A percentile compares a stretch with the other conserved stretches of the same genome.
These are phyloP conservation scores for Penicillium thymicola DNA, from an alignment of 2,329 filamentous ascomycete genomes.

Conservation along the genomic window DNA sequence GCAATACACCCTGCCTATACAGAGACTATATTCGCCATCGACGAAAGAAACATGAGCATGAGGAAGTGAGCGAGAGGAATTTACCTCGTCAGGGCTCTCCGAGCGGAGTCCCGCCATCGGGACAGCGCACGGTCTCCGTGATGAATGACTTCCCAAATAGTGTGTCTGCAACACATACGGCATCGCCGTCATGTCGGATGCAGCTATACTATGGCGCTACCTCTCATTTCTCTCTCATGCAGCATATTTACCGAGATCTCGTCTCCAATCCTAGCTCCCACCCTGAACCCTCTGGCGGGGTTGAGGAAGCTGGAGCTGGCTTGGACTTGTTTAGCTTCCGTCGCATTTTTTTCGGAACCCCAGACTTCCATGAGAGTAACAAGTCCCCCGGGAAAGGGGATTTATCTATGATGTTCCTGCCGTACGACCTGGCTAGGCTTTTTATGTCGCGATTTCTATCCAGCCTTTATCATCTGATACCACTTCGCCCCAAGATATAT, in stretches of 20 bases:
- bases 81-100: slow-evolving; percentile 16
- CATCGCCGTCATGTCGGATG: slow-evolving; percentile 44
- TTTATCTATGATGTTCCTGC: slow-evolving; percentile 37
- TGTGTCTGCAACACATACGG: slow-evolving; percentile 48
- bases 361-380: slow-evolving; percentile 32
- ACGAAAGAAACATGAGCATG: slow-evolving; percentile 31
- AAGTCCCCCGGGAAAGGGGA: slow-evolving; percentile 24
- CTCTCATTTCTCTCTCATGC: slow-evolving; percentile 47
- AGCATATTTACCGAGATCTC: slow-evolving; percentile 37
- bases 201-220: slow-evolving; percentile 50
- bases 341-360: slow-evolving; percentile 41
- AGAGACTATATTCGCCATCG: slow-evolving; percentile 38
- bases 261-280: slow-evolving; percentile 21
- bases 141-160: slow-evolving; percentile 39
- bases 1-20: slow-evolving; percentile 35
- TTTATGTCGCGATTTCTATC: slow-evolving; percentile 44
- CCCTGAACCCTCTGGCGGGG: slow-evolving; percentile 27
- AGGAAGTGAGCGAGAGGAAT: slow-evolving; percentile 13
- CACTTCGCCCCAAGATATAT: slow-evolving; percentile 35
- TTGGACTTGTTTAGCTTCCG: slow-evolving; percentile 40
- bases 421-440: slow-evolving; percentile 37
- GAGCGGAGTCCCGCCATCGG: slow-evolving; percentile 10
- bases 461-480: slow-evolving; percentile 41
- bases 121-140: slow-evolving; percentile 19
- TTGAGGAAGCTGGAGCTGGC: slow-evolving; percentile 39